Conservation (phyloP, 202 grass and related monocot species). For the Tripidium arundinaceum region DNA sequence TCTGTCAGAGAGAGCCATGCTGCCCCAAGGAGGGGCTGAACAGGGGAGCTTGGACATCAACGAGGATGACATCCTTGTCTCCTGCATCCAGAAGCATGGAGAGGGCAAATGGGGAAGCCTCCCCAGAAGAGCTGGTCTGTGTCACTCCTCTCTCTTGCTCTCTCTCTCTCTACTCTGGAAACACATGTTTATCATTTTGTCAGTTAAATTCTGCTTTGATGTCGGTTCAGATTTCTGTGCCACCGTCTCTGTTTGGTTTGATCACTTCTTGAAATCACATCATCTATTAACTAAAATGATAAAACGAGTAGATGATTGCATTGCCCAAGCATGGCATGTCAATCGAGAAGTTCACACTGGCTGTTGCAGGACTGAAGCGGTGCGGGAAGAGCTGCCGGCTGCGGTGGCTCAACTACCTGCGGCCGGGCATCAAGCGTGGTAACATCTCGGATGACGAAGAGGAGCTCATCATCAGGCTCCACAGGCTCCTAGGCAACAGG, state of each 20-base stretch:
- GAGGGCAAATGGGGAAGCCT: slow-evolving; percentile 57
- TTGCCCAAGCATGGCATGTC: not conserved
- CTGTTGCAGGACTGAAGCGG: slow-evolving; percentile 41
- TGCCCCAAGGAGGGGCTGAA: slow-evolving; percentile 51
- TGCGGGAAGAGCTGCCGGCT: slow-evolving; percentile 65
- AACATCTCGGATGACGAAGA: slow-evolving; percentile 50
- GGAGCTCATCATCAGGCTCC: slow-evolving; percentile 53
- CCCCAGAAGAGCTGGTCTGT: slow-evolving; percentile 43
- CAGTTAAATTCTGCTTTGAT: not conserved
- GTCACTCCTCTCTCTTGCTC: no score
- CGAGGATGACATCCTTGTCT: slow-evolving; percentile 46
- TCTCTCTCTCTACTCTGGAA: not conserved
- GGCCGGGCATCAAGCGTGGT: slow-evolving; percentile 64
- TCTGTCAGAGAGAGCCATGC: slow-evolving; percentile 7
- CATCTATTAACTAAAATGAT: not conserved
- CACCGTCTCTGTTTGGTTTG: not conserved
- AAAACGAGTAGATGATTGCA: not conserved
- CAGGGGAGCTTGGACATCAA: slow-evolving; percentile 53
- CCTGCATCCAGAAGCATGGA: slow-evolving; percentile 50
- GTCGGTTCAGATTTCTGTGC: not conserved
- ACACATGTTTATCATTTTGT: not conserved
- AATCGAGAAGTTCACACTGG: not conserved
- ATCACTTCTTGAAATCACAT: not conserved
- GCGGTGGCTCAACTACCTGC: slow-evolving; percentile 52
- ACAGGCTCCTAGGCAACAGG: slow-evolving; percentile 52